Percentiles rank a stretch among this genome's conserved stretches.
Conservation (phyloP, 78 protist species). For the Dictyostelium purpureum region DNA sequence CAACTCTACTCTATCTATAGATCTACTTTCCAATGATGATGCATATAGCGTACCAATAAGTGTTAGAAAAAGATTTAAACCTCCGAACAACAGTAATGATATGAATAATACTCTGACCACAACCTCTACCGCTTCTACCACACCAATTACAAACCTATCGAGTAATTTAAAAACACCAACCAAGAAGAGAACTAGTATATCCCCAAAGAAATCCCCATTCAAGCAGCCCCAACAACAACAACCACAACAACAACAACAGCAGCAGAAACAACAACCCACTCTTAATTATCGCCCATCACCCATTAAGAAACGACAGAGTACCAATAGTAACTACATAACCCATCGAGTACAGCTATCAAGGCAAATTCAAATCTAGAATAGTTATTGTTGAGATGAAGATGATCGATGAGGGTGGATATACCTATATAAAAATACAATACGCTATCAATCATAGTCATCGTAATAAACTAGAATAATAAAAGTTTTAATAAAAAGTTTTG, state of each 20-base stretch:
- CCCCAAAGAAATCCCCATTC: neutral
- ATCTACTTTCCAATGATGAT: slow-evolving; percentile 5
- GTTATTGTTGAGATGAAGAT: neutral
- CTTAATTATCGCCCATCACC: neutral
- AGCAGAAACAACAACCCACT: neutral
- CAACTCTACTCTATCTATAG: neutral
- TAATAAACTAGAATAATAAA: too few relatives aligned
- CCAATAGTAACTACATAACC: neutral
- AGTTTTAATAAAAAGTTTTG: too few relatives aligned
- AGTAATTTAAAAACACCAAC: neutral
- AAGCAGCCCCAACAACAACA: neutral
- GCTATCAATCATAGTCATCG: too few relatives aligned
- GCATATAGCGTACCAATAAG: slow-evolving; percentile 2
- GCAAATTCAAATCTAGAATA: neutral
- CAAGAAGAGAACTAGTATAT: neutral
- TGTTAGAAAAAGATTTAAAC: slow-evolving; percentile 41
- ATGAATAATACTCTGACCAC: neutral
- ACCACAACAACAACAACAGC: neutral
- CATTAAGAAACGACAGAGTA: neutral
- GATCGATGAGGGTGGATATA: neutral
- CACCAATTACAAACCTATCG: neutral
- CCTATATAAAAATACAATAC: too few relatives aligned
- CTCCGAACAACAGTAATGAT: neutral
- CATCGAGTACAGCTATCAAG: neutral
- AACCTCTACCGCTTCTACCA: neutral